These are phyloP conservation scores for Blastobotrys terrestris DNA, from an alignment of 805 yeast genomes.

Conservation along the genomic window DNA sequence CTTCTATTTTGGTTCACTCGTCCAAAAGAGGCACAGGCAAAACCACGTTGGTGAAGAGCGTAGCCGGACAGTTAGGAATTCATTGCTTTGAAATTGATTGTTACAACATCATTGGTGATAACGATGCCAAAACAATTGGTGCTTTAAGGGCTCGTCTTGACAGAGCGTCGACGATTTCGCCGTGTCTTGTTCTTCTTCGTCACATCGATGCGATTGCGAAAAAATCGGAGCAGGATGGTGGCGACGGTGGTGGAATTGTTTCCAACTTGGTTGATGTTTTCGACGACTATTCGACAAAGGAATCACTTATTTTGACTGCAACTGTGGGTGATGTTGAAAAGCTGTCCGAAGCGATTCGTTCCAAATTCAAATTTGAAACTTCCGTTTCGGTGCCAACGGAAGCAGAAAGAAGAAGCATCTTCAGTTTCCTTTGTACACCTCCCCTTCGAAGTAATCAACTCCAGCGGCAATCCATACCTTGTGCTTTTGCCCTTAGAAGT, in stretches of 20 bases:
- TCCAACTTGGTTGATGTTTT: slow-evolving; percentile 52
- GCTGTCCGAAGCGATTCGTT: slow-evolving; percentile 58
- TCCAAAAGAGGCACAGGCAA: slow-evolving; percentile 76
- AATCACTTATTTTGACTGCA: slow-evolving; percentile 51
- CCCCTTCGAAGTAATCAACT: slow-evolving; percentile 1
- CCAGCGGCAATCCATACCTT: slow-evolving; percentile 3
- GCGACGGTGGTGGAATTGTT: slow-evolving; percentile 32
- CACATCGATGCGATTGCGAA: slow-evolving; percentile 75
- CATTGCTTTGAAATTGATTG: slow-evolving; percentile 67
- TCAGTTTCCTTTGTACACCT: slow-evolving; percentile 39
- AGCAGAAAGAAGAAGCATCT: slow-evolving; percentile 59
- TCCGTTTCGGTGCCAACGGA: slow-evolving; percentile 75
- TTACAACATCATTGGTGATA: slow-evolving; percentile 58
- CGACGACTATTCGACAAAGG: slow-evolving; percentile 44
- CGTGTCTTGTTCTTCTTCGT: slow-evolving; percentile 48
- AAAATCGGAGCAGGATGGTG: slow-evolving; percentile 54
- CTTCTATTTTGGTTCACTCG: slow-evolving; percentile 64
- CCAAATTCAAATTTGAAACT: slow-evolving; percentile 70
- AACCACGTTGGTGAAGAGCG: slow-evolving; percentile 49
- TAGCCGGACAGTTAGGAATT: slow-evolving; percentile 55
- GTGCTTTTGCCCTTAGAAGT: slow-evolving; percentile 31
- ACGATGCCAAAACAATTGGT: slow-evolving; percentile 76
- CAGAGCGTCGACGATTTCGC: slow-evolving; percentile 42
- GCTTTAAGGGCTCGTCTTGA: slow-evolving; percentile 71
- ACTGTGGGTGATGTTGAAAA: slow-evolving; percentile 65